Evolutionary conservation across 805 yeast species (phyloP), one percentile per base, ranked within the genome.

Genomic region (Yarrowia sp.): DNA sequence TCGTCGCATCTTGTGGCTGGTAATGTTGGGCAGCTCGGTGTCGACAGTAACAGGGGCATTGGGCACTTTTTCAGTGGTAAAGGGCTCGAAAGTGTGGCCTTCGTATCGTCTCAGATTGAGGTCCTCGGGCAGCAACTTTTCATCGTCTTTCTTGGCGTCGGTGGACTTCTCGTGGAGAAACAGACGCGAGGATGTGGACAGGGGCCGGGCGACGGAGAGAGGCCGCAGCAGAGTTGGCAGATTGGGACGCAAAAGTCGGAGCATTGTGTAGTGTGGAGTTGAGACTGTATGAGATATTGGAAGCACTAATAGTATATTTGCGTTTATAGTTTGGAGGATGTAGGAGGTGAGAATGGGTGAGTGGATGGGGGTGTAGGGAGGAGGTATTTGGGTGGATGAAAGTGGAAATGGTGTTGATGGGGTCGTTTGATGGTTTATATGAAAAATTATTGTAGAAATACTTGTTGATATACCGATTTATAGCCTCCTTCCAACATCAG

Each of bases 21-120:
- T 63, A 28, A 76, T 77, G 57, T 78, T 79, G 22, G 98, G 98
- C 42, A 93, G 78, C 57, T 89, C 96, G 57, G 87, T 79, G 67
- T 92, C 89, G 3, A 92, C 82, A 1, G 89, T 84, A 76, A 88
- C 82, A 31, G 84, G 85, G 45, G 64, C 64, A 43, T 58, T 58
- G 64, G 64, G 64, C 33, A 43, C 51, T 33, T 43, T 58, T n/a
- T 58, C 51, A 43, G 50, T 22, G n/a, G 39, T 36, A 13, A 58
- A 58, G 0, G 64, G 64, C 64, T 58, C 64, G 11, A 58, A 58
- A 6, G 50, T 43, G 43, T 43, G 51, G 11, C 64, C 64, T 35
- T 58, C 64, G 35, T 58, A 58, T 3, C 64, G 50, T 43, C 64
- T 13, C 35, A 58, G 43, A 35, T 58, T 58, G 3, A 22, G 51